Base-by-base conservation (phyloP, 331 rosid species). In the Ulmus americana region DNA sequence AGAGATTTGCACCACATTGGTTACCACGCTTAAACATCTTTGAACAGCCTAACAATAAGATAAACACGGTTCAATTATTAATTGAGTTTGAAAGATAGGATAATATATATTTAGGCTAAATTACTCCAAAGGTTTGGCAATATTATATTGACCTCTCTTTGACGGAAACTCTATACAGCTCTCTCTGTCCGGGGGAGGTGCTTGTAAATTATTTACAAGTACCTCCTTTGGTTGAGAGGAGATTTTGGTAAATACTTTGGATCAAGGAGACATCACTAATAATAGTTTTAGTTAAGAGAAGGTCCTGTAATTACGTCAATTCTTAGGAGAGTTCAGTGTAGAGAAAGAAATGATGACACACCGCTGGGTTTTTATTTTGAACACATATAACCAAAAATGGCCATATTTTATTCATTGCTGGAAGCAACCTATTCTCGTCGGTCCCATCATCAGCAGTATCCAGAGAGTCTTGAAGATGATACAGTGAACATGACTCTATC, bases 371-470 rank as follows among this genome's bases (percentile, higher is more conserved):
- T 64, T 72, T 87, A 71, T 83, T 89, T 75, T 64, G 95, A 74
- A 82, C 77, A 76, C 98, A 89, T 53, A 82, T 76, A 55, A 87
- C 84, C 75, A 92, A 65, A 77, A 85, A 89, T 38, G 97, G 95
- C 98, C 97, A 92, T 77, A 89, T 80, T 71, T 87, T 92, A 79
- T 89, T 92, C 91, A 89, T 81, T 13, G 91, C 95, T 0, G 98
- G 98, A 85, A 89, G 98, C 78, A 89, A 63, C 83, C 98, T 72
- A 75, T 89, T 92, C 68, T 89, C 98, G 47, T 85, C 97, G 5
- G 84, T 55, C 65, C 80, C 95, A 62, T 83, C 94, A 53, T 83
- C 91, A 11, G 82, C 63, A 57, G 79, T 82, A 55, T 80, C 82
- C 55, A 89, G 64, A 46, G 80, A 76, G 76, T 92, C 97, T 72